Evolutionary conservation across 1,139 yeast species (phyloP), one percentile per base, ranked within the genome.

Genomic region (Lodderomyces margitis): DNA sequence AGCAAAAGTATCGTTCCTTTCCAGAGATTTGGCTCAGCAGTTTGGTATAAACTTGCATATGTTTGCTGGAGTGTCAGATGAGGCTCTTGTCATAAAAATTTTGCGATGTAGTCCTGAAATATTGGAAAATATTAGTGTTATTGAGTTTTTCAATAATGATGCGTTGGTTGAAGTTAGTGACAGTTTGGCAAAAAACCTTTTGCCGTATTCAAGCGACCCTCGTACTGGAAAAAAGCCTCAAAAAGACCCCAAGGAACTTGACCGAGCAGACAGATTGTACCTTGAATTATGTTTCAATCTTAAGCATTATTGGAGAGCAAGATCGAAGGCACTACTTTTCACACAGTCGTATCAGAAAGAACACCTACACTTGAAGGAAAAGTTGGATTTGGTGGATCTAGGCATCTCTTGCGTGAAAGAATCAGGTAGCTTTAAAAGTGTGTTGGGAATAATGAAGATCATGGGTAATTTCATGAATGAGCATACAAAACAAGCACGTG

Each of bases 381-480:
- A 87, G 55, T 64, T 91, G 41, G 74, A 78, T 42, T 59, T 76
- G 33, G 64, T 92, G 23, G 95, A 87, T 52, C 74, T 71, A 34
- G 95, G 95, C 0, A 73, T 81, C 40, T 73, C 70, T 27, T 70
- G 79, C 32, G 68, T 91, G n/a, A 68, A 72, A 40, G 66, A 74
- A 7, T 87, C 95, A 0, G 71, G 71, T n/a, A 75, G 80, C 36
- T 74, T 92, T 53, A 76, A 80, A 48, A 75, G 78, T 45, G 76
- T 91, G 8, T 68, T 92, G 44, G 84, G 83, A 37, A 77, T 92
- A 34, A 87, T 92, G 41, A 74, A 89, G 49, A 83, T 85, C 15
- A 83, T 92, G 46, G 98, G 98, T 17, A 92, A 92, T 57, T 89
- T 82, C 56, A 92, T 92, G 98, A 92, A 92, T 59, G 95, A 87